A percentile compares a stretch with the other conserved stretches of the same genome.
phyloP scores from a whole-genome alignment of 208 protist species.

The Leishmania turanica region DNA sequence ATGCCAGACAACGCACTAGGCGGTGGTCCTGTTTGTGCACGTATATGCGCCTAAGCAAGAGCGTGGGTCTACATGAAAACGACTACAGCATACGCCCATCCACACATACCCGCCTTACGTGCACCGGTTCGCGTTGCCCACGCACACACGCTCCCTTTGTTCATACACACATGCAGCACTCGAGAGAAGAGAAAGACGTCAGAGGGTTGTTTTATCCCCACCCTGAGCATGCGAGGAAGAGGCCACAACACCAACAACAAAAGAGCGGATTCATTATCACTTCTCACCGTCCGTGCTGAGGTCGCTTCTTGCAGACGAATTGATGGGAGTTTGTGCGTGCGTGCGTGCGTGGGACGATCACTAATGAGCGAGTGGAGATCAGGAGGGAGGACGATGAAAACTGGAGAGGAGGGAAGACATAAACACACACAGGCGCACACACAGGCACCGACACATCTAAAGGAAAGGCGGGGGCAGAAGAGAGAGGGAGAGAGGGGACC shows the following conservation, averaged over 20 bases:
- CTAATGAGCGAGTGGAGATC: conserved; percentile 4
- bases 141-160: neutral
- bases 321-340: neutral
- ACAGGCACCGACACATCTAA: neutral
- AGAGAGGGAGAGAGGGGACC: neutral
- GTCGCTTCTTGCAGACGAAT: neutral
- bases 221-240: conserved; percentile 10
- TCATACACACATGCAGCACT: neutral
- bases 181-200: neutral
- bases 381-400: conserved; percentile 20
- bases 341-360: neutral
- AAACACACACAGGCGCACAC: neutral
- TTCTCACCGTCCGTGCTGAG: neutral
- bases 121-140: neutral
- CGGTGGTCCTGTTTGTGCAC: neutral
- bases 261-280: neutral
- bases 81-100: neutral
- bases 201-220: neutral
- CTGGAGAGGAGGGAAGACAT: neutral
- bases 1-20: neutral
- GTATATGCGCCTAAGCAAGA: neutral
- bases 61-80: neutral
- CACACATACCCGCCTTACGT: neutral
- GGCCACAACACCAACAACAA: neutral
- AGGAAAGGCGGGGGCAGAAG: neutral